phyloP scores from a whole-genome alignment of 805 yeast species.

The Naumovozyma castellii region DNA sequence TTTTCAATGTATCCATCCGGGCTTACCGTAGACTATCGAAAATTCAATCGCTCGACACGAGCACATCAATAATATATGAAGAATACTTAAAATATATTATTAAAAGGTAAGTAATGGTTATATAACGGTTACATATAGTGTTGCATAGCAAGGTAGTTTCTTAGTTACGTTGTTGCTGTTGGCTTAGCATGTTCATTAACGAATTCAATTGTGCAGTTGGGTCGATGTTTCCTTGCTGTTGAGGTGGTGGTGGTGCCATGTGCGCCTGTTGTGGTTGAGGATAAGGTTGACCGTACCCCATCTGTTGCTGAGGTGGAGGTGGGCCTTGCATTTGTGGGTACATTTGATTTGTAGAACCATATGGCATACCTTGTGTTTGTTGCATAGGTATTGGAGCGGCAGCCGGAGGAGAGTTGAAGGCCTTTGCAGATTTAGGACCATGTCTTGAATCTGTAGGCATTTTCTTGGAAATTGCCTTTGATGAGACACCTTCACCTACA shows the following conservation, averaged over 20 bases:
- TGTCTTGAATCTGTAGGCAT: constrained; percentile 87
- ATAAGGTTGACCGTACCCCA: constrained; percentile 7
- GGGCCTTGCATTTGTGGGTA: constrained; percentile 15
- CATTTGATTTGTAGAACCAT: constrained; percentile 8
- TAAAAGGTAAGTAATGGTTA: no score
- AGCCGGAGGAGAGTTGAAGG: constrained; percentile 29
- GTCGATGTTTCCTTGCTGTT: constrained; percentile 22
- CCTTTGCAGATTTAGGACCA: constrained; percentile 73
- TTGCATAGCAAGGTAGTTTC: background rate
- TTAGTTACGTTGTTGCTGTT: constrained; percentile 23
- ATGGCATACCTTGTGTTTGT: constrained; percentile 4
- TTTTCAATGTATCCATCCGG: background rate
- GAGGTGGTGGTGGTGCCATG: constrained; percentile 16
- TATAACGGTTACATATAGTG: no score
- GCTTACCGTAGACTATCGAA: background rate
- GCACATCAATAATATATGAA: background rate
- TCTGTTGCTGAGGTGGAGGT: constrained; percentile 13
- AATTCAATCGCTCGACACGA: background rate
- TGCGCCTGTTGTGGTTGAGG: constrained; percentile 10
- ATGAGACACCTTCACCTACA: constrained; percentile 86
- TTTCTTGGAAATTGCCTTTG: constrained; percentile 82
- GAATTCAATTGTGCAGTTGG: constrained; percentile 35
- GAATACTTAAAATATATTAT: background rate
- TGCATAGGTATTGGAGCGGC: constrained; percentile 29
- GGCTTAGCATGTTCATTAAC: constrained; percentile 35